A percentile compares a stretch with the other conserved stretches of the same genome.
Conservation (phyloP, 1,139 yeast species). For the Blastobotrys aristatus region DNA sequence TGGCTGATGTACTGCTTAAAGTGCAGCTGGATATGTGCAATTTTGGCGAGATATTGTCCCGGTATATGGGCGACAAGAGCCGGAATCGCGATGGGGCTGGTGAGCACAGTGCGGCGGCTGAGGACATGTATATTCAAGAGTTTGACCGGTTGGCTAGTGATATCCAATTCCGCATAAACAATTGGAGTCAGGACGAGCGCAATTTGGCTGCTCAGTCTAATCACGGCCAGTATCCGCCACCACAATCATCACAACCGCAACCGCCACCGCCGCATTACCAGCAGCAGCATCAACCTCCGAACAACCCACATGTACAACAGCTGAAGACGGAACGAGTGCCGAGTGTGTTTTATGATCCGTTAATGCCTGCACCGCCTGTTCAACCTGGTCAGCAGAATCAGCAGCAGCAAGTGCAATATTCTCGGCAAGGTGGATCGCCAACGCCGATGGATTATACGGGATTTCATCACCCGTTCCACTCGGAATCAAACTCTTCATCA, state of each 20-base stretch:
- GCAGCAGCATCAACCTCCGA: not conserved
- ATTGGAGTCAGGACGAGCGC: conserved; percentile 8
- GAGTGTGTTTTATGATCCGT: conserved; percentile 29
- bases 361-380: conserved; percentile 23
- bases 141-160: conserved; percentile 8
- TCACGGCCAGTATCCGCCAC: conserved; percentile 11
- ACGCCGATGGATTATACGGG: not conserved
- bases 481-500: conserved; percentile 6
- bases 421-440: not conserved
- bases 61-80: conserved; percentile 6
- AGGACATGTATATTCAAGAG: not conserved
- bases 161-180: conserved; percentile 5
- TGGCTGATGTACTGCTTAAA: conserved; percentile 20
- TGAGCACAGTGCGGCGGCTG: not conserved
- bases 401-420: conserved; percentile 2
- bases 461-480: not conserved
- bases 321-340: conserved; percentile 24
- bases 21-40: conserved; percentile 20
- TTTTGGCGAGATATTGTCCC: conserved; percentile 17
- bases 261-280: conserved; percentile 5
- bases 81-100: conserved; percentile 3
- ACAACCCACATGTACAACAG: not conserved
- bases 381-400: conserved; percentile 1
- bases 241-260: conserved; percentile 10
- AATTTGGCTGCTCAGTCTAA: conserved; percentile 1